Percentiles rank a stretch among this genome's conserved stretches.
Conservation (phyloP, 2,329 filamentous ascomycete genomes). For the Colletotrichum siamense region DNA sequence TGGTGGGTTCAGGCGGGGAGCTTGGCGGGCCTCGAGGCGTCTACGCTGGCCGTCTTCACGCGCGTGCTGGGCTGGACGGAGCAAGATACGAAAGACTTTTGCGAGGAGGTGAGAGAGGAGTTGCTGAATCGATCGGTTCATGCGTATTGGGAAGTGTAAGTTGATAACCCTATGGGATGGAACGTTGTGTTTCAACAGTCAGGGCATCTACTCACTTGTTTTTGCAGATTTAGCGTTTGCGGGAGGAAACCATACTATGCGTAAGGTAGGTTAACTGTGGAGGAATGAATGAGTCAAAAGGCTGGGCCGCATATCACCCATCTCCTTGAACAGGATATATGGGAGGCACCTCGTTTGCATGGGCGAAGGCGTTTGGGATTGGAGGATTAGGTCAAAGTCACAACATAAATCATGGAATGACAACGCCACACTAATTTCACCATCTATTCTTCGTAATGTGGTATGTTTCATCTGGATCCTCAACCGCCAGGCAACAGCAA, state of each 20-base stretch:
- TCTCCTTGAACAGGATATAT: not conserved
- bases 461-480: not conserved
- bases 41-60: constrained; percentile 37
- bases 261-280: not conserved
- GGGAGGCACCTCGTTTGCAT: not conserved
- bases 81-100: constrained; percentile 31
- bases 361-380: not conserved
- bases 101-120: constrained; percentile 32
- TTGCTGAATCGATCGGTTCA: constrained; percentile 34
- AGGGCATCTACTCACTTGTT: not conserved
- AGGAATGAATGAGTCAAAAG: not conserved
- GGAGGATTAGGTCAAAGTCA: not conserved
- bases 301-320: not conserved
- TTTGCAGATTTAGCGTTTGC: not conserved
- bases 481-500: not conserved
- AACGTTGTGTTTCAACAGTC: too few species aligned
- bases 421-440: not conserved
- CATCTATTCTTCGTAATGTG: not conserved
- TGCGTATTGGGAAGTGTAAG: constrained; percentile 30
- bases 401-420: not conserved
- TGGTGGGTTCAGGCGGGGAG: constrained; percentile 23
- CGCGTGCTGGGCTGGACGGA: constrained; percentile 32
- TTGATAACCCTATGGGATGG: not conserved
- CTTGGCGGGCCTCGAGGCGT: constrained; percentile 29
- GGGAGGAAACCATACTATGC: constrained; percentile 4